Evolutionary conservation across 2,329 filamentous ascomycete genomes (phyloP).

Genomic region (Curvularia sp.): DNA sequence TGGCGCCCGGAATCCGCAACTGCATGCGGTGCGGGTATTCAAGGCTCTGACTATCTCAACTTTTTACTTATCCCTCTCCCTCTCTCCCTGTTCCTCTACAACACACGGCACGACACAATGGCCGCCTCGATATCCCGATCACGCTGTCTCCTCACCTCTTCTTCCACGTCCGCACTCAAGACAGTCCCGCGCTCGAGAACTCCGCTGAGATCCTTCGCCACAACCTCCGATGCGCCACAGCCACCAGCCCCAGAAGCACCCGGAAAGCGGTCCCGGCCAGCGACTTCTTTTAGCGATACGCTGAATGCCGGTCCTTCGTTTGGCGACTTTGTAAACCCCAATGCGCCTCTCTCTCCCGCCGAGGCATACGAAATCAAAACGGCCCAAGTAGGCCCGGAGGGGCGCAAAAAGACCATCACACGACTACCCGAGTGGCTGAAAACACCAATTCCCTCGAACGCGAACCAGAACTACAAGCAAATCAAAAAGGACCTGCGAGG

Average conservation of each 20-base stretch:
- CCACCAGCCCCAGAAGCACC: constrained; percentile 29
- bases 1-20: constrained; percentile 18
- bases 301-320: constrained; percentile 71
- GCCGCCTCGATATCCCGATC: constrained; percentile 43
- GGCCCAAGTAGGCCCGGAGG: constrained; percentile 66
- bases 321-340: constrained; percentile 64
- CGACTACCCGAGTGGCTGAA: constrained; percentile 94
- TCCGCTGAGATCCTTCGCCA: constrained; percentile 43
- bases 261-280: constrained; percentile 48
- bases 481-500: constrained; percentile 94
- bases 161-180: constrained; percentile 29
- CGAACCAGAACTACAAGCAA: constrained; percentile 85
- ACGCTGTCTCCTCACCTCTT: constrained; percentile 37
- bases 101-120: constrained; percentile 27
- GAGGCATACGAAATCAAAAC: constrained; percentile 68
- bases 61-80: constrained; percentile 10
- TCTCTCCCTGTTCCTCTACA: constrained; percentile 5
- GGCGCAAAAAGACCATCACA: constrained; percentile 70
- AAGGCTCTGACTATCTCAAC: constrained; percentile 15
- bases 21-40: constrained; percentile 23
- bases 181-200: constrained; percentile 25
- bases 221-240: constrained; percentile 38
- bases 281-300: constrained; percentile 66
- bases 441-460: constrained; percentile 86
- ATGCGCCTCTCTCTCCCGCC: constrained; percentile 52